phyloP scores from a whole-genome alignment of 257 asterid genomes.

The Lithospermum erythrorhizon region DNA sequence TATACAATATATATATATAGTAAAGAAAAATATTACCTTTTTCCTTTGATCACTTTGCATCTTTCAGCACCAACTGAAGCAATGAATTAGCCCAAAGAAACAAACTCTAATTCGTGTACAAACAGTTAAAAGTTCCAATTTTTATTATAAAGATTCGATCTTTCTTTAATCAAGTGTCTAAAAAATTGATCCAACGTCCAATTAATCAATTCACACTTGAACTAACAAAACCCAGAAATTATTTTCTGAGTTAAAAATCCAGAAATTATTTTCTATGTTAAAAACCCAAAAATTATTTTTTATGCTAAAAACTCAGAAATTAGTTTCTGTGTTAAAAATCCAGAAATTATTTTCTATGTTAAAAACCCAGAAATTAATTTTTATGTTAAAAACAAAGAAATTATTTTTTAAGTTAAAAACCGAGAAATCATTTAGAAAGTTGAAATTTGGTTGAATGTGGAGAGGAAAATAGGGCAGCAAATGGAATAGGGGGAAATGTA shows the following conservation, averaged over 20 bases:
- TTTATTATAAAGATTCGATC: conserved; percentile 12
- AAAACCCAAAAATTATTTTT: too few species aligned
- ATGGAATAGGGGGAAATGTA: too few species aligned
- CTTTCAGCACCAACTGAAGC: conserved; percentile 41
- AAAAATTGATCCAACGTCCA: neutral
- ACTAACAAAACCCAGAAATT: neutral
- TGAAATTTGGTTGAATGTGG: too few species aligned
- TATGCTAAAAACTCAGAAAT: too few species aligned
- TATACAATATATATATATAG: conserved; percentile 1
- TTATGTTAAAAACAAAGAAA: too few species aligned
- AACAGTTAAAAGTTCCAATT: conserved; percentile 13
- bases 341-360: too few species aligned
- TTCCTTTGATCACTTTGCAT: conserved; percentile 81
- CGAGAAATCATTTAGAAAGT: too few species aligned
- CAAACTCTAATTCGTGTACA: conserved; percentile 25
- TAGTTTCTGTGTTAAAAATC: too few species aligned
- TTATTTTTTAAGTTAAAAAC: too few species aligned
- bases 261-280: neutral
- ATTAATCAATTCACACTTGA: neutral
- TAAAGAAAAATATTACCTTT: conserved; percentile 31
- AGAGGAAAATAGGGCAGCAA: too few species aligned
- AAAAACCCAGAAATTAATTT: too few species aligned
- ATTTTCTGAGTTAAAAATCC: too few species aligned
- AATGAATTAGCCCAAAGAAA: conserved; percentile 11
- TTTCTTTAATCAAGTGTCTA: neutral